A percentile compares a stretch with the other conserved stretches of the same genome.
Conservation (phyloP, 306 rosid species). For the Malus fusca region DNA sequence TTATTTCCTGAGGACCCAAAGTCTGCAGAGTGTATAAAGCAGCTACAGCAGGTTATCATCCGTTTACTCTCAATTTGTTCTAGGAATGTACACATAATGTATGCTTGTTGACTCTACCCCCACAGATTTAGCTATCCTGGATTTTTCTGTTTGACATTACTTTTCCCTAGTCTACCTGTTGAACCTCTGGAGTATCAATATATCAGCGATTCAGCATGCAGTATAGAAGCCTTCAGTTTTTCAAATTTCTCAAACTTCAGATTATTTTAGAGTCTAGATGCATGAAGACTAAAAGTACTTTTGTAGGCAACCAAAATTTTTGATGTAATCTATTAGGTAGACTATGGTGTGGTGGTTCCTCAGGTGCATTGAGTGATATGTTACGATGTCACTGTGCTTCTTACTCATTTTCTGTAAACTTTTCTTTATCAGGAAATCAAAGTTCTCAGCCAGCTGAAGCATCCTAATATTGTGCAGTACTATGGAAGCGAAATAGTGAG, state of each 20-base stretch:
- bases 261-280: not conserved
- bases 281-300: not conserved
- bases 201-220: not conserved
- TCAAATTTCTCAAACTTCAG: not conserved
- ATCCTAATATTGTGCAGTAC: slow-evolving; percentile 91
- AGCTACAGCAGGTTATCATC: slow-evolving; percentile 74
- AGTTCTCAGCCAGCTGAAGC: slow-evolving; percentile 79
- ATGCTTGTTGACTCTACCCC: not conserved
- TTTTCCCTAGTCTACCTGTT: not conserved
- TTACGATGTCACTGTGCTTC: slow-evolving; percentile 5
- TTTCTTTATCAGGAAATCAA: slow-evolving; percentile 67
- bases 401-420: not conserved
- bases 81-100: not conserved
- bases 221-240: not conserved
- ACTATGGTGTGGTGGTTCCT: not conserved
- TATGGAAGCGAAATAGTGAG: slow-evolving; percentile 92
- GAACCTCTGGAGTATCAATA: not conserved
- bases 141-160: not conserved
- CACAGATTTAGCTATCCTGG: not conserved
- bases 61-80: not conserved
- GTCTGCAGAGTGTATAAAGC: slow-evolving; percentile 83
- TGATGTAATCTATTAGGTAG: not conserved
- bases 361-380: not conserved
- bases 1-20: slow-evolving; percentile 83
- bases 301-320: not conserved